phyloP scores from a whole-genome alignment of 2,329 filamentous ascomycete species.

The Pseudogymnoascus sp. region DNA sequence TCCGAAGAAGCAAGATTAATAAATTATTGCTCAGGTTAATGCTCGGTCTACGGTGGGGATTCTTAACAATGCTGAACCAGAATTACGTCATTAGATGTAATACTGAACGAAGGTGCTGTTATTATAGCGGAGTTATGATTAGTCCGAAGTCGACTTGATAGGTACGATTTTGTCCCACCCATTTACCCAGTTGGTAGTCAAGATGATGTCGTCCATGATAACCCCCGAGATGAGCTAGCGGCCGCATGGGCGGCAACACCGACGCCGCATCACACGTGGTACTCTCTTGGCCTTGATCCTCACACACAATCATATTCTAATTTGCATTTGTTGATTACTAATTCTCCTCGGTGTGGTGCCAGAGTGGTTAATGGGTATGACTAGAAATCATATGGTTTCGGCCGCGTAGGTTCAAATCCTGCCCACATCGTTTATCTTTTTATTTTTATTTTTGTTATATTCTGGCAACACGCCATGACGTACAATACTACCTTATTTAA shows the following conservation, averaged over 20 bases:
- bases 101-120: background rate
- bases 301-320: too few relatives aligned
- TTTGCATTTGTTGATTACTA: too few relatives aligned
- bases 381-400: slow-evolving; percentile 3
- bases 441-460: background rate
- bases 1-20: background rate
- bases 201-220: too few relatives aligned
- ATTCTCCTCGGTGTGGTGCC: background rate
- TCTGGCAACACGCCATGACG: too few relatives aligned
- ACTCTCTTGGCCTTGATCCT: too few relatives aligned
- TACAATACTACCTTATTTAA: too few relatives aligned
- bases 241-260: too few relatives aligned
- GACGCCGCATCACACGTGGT: too few relatives aligned
- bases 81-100: background rate
- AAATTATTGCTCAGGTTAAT: background rate
- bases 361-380: slow-evolving; percentile 3
- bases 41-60: background rate
- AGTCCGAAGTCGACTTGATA: background rate
- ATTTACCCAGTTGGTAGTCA: too few relatives aligned
- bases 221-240: too few relatives aligned
- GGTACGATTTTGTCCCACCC: too few relatives aligned
- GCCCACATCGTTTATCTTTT: background rate
- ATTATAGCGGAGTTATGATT: background rate
- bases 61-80: background rate
- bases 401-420: slow-evolving; percentile 2